These are phyloP conservation scores for Cichorium intybus DNA, from an alignment of 140 eudicot species.

Conservation along the genomic window DNA sequence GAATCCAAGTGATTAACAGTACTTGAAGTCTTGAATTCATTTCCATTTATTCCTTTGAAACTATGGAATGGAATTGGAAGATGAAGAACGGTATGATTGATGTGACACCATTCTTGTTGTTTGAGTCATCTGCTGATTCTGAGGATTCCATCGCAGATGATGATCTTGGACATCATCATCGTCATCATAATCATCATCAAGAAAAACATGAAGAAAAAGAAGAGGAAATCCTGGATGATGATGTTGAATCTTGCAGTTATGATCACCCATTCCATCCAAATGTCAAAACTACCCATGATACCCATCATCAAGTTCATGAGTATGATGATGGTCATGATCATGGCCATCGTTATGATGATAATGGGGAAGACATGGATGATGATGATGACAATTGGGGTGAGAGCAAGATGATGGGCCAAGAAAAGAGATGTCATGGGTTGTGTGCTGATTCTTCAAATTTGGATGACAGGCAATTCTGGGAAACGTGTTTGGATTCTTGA, in stretches of 20 bases:
- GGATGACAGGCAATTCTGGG: conserved; percentile 37
- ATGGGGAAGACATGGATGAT: conserved; percentile 7
- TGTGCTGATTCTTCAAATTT: conserved; percentile 23
- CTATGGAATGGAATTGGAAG: conserved; percentile 22
- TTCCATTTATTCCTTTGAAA: conserved; percentile 3
- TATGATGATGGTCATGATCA: conserved; percentile 8
- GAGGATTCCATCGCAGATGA: conserved; percentile 20
- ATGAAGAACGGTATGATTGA: conserved; percentile 30
- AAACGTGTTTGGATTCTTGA: conserved; percentile 32
- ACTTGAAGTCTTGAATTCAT: neutral
- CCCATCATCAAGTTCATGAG: conserved; percentile 25
- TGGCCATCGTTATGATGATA: neutral
- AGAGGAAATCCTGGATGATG: conserved; percentile 22
- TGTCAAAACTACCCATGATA: conserved; percentile 17
- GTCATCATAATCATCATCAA: neutral
- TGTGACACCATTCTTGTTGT: conserved; percentile 27
- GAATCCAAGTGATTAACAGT: conserved; percentile 7
- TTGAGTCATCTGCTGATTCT: conserved; percentile 37
- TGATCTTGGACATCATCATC: conserved; percentile 6
- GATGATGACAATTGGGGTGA: conserved; percentile 28
- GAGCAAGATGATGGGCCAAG: conserved; percentile 33
- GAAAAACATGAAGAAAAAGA: conserved; percentile 9
- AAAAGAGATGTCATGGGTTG: conserved; percentile 27
- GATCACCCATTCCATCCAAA: conserved; percentile 20
- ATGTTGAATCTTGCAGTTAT: conserved; percentile 28